Base-by-base conservation (phyloP, 148 eudicot genomes). In the Diospyros lotus region DNA sequence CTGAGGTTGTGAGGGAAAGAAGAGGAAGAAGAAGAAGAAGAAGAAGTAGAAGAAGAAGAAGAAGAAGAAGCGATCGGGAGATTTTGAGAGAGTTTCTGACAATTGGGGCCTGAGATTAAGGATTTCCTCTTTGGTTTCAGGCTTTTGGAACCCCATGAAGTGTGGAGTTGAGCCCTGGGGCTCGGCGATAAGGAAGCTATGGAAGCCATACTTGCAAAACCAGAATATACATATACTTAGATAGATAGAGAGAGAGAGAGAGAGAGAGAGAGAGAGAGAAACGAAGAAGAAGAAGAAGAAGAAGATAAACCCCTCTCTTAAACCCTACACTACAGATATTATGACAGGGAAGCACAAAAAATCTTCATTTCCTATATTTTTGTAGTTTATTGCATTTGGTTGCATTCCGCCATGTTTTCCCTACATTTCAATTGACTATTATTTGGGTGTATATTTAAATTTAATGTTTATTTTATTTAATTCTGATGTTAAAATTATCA, bases 1-100 rank as follows among this genome's bases (percentile, higher is more conserved):
- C 82, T 82, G 50, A 90, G 82, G 51, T 82, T 82, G 5, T 85
- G 77, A 46, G 94, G 97, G 79, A 90, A 92, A 38, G 87, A 76
- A 68, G 86, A 78, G 51, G 87, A 58, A 59, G 45, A 75, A 6
- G 50, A 54, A 9, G 45, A 38, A 43, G 43, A 5, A 58, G 43
- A 15, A 17, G 5, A 74, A 60, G n/a, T n/a, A 38, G 87, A 76
- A 68, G 86, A 92, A 38, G 87, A 76, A 59, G 45, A 75, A 6
- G 51, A 54, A 9, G 46, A 38, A 43, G 44, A 5, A 58, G 43
- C 6, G 4, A 4, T 73, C 55, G 80, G 48, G 64, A 64, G 78
- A 68, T 56, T 89, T 75, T 42, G 66, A 41, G 53, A 77, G 14
- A 64, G 53, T 41, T 62, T 77, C 46, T 75, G 83, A 64, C 66